A percentile compares a stretch with the other conserved stretches of the same genome.
Conservation (phyloP, 805 yeast genomes). For the Teunomyces kruisii region DNA sequence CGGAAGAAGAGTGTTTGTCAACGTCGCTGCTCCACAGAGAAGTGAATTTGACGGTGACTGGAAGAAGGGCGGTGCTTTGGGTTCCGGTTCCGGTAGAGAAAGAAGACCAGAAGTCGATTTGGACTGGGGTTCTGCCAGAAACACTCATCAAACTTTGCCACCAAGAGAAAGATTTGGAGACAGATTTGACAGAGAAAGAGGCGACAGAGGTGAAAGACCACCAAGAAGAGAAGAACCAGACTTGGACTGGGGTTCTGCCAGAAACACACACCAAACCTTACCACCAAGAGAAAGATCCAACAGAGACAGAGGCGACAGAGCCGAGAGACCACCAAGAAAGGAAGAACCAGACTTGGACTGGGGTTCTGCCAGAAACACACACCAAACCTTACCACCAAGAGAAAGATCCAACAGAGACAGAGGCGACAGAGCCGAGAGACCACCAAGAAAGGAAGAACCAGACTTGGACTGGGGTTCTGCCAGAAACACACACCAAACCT, state of each 20-base stretch:
- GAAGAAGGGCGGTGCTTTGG: constrained; percentile 18
- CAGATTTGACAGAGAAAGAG: constrained; percentile 20
- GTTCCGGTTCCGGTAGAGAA: constrained; percentile 6
- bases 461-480: constrained; percentile 45
- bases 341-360: constrained; percentile 65
- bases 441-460: constrained; percentile 26
- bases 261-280: constrained; percentile 26
- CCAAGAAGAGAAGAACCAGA: constrained; percentile 39
- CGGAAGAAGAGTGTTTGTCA: constrained; percentile 52
- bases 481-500: constrained; percentile 27
- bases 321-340: constrained; percentile 27
- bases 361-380: constrained; percentile 44
- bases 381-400: constrained; percentile 33
- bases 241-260: constrained; percentile 44
- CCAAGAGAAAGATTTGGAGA: constrained; percentile 27
- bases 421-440: constrained; percentile 18
- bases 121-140: constrained; percentile 58
- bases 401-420: constrained; percentile 26
- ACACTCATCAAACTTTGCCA: constrained; percentile 31
- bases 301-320: constrained; percentile 16
- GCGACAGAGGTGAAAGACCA: constrained; percentile 19
- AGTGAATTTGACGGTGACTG: constrained; percentile 47
- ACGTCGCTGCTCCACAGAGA: constrained; percentile 59
- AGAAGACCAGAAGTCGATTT: constrained; percentile 54
- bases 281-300: constrained; percentile 32